Percentiles rank a stretch among this genome's conserved stretches.
phyloP scores from a whole-genome alignment of 108 stramenopile species.

The Cylindrotheca fusiformis region DNA sequence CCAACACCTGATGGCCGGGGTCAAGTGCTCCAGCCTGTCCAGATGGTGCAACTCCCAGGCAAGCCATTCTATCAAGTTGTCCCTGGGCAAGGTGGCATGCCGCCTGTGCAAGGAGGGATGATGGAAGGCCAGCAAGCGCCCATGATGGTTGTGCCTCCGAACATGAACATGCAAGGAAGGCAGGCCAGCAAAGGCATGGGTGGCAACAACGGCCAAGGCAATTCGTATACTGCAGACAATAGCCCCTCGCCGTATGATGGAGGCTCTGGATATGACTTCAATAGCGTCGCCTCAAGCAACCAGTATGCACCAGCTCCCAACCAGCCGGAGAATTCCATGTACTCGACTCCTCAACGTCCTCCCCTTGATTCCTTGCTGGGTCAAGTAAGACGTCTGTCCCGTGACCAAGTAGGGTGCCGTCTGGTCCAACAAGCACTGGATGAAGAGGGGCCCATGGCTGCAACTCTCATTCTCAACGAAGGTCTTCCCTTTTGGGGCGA shows the following conservation, averaged over 20 bases:
- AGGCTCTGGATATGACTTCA: conserved; percentile 10
- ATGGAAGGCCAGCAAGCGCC: conserved; percentile 13
- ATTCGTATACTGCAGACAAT: conserved; percentile 4
- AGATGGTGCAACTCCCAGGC: conserved; percentile 59
- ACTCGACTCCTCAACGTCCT: conserved; percentile 74
- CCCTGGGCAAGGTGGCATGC: conserved; percentile 35
- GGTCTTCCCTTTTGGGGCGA: conserved; percentile 92
- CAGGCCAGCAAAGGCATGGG: not conserved
- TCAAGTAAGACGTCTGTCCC: conserved; percentile 83
- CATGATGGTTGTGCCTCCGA: conserved; percentile 26
- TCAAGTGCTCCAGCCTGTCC: conserved; percentile 77
- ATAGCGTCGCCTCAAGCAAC: conserved; percentile 2
- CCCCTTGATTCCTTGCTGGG: conserved; percentile 77
- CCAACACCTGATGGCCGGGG: conserved; percentile 84
- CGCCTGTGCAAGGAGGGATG: conserved; percentile 17
- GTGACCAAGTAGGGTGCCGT: conserved; percentile 94
- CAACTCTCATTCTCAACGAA: conserved; percentile 90
- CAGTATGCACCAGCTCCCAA: conserved; percentile 10
- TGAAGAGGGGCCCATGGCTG: conserved; percentile 88
- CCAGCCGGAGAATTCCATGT: conserved; percentile 38
- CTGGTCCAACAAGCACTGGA: conserved; percentile 95
- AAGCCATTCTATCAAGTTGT: conserved; percentile 44
- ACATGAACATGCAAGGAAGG: conserved; percentile 10
- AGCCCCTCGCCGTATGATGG: conserved; percentile 1
- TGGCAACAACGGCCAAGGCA: conserved; percentile 1